Evolutionary conservation across 805 yeast genomes (phyloP).

Genomic region (Barnettozyma vustinii): DNA sequence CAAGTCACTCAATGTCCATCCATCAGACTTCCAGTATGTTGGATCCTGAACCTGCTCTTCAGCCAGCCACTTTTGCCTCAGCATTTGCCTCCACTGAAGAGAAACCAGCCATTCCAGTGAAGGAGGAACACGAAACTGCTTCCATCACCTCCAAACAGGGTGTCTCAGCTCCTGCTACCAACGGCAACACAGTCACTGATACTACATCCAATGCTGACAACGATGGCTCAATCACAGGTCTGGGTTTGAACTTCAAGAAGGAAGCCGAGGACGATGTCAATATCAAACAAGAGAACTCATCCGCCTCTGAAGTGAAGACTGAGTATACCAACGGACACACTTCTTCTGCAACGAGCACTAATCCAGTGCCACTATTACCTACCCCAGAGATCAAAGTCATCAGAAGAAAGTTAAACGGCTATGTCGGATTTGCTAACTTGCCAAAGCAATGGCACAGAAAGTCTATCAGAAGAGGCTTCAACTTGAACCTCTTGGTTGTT

Average conservation of each 20-base stretch:
- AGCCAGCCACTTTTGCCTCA: slow-evolving; percentile 1
- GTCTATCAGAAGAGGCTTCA: slow-evolving; percentile 84
- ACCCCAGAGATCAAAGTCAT: slow-evolving; percentile 51
- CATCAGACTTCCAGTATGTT: slow-evolving; percentile 8
- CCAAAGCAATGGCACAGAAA: slow-evolving; percentile 99
- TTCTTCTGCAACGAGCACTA: neutral
- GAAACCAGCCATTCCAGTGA: neutral
- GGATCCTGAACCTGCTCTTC: slow-evolving; percentile 8
- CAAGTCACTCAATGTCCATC: slow-evolving; percentile 4
- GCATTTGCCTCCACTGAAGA: slow-evolving; percentile 2
- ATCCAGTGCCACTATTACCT: slow-evolving; percentile 12
- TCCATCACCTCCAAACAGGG: neutral
- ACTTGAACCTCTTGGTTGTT: slow-evolving; percentile 81
- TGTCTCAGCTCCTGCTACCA: neutral
- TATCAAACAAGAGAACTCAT: slow-evolving; percentile 2
- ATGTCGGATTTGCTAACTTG: slow-evolving; percentile 94
- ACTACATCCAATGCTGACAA: neutral
- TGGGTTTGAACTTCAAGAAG: slow-evolving; percentile 7
- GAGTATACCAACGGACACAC: slow-evolving; percentile 1
- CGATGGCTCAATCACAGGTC: slow-evolving; percentile 5
- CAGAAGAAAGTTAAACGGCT: slow-evolving; percentile 81
- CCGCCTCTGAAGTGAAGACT: slow-evolving; percentile 1
- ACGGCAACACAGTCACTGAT: neutral
- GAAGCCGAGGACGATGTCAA: neutral
- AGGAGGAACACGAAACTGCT: neutral